Conservation (phyloP, 768 basidiomycete species). For the Exidia glandulosa region DNA sequence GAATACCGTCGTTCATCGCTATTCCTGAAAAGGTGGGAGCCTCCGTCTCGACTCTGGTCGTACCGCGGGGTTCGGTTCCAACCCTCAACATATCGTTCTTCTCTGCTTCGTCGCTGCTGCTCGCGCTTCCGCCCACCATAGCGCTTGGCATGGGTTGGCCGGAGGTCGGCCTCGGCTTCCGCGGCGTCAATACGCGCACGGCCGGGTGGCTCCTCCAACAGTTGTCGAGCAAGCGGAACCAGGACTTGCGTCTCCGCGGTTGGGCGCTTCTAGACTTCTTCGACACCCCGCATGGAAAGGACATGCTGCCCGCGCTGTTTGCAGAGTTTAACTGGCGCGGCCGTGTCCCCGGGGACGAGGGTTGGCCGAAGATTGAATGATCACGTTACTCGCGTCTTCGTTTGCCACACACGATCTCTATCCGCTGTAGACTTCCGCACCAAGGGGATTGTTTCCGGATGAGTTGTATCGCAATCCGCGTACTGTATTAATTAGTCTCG, state of each 20-base stretch:
- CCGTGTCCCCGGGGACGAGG: constrained; percentile 7
- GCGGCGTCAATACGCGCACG: constrained; percentile 74
- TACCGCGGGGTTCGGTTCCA: constrained; percentile 23
- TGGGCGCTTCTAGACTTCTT: constrained; percentile 74
- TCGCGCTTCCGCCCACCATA: constrained; percentile 65
- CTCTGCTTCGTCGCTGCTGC: constrained; percentile 71
- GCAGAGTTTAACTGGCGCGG: constrained; percentile 72
- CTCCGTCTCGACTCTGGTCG: constrained; percentile 42
- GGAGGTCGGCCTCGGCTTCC: constrained; percentile 60
- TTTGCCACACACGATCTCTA: too few species aligned
- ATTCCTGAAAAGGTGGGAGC: constrained; percentile 73
- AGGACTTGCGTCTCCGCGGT: constrained; percentile 47
- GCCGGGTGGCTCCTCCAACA: constrained; percentile 57
- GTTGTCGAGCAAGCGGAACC: constrained; percentile 19
- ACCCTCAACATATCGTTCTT: constrained; percentile 67
- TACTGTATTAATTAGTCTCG: too few species aligned
- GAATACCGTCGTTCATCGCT: constrained; percentile 62
- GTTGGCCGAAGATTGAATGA: constrained; percentile 6
- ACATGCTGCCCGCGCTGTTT: constrained; percentile 45
- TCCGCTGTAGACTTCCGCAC: too few species aligned
- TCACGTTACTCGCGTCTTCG: too few species aligned
- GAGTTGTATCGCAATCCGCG: too few species aligned
- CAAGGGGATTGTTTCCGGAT: too few species aligned
- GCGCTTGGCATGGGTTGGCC: constrained; percentile 85
- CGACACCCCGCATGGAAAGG: constrained; percentile 39